These are phyloP conservation scores for Clonostachys byssicola DNA, from an alignment of 2,329 filamentous ascomycete species.

Conservation along the genomic window DNA sequence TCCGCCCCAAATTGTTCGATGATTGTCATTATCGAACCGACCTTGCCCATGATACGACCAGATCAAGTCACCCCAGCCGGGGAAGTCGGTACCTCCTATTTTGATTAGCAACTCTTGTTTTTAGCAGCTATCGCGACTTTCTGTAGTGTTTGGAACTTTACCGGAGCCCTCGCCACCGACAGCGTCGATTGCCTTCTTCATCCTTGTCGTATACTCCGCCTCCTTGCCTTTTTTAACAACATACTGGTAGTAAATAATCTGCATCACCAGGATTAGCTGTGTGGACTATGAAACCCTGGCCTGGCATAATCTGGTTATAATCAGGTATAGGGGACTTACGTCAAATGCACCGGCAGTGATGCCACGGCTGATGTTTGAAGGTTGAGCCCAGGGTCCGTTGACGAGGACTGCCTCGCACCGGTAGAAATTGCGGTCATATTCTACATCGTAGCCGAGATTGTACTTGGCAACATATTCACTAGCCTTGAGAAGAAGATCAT, in stretches of 20 bases:
- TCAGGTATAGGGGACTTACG: conserved; percentile 1
- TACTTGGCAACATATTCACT: conserved; percentile 31
- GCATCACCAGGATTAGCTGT: not conserved
- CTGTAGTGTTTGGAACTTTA: not conserved
- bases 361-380: conserved; percentile 17
- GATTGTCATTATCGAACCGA: conserved; percentile 9
- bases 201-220: conserved; percentile 8
- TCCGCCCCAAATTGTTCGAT: conserved; percentile 13
- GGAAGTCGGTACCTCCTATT: conserved; percentile 5
- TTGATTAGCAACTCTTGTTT: too few species aligned
- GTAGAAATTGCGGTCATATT: conserved; percentile 25
- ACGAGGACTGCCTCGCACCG: conserved; percentile 32
- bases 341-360: conserved; percentile 5
- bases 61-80: conserved; percentile 22
- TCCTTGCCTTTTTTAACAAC: conserved; percentile 14
- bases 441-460: conserved; percentile 25
- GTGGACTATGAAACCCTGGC: too few species aligned
- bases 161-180: conserved; percentile 3
- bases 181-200: conserved; percentile 5
- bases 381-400: conserved; percentile 26
- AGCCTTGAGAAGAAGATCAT: conserved; percentile 24
- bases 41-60: conserved; percentile 13
- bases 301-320: too few species aligned
- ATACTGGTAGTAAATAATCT: conserved; percentile 25
- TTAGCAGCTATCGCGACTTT: too few species aligned